A percentile compares a stretch with the other conserved stretches of the same genome.
phyloP scores from a whole-genome alignment of 148 eudicot genomes.

The Amaranthus hypochondriacus region DNA sequence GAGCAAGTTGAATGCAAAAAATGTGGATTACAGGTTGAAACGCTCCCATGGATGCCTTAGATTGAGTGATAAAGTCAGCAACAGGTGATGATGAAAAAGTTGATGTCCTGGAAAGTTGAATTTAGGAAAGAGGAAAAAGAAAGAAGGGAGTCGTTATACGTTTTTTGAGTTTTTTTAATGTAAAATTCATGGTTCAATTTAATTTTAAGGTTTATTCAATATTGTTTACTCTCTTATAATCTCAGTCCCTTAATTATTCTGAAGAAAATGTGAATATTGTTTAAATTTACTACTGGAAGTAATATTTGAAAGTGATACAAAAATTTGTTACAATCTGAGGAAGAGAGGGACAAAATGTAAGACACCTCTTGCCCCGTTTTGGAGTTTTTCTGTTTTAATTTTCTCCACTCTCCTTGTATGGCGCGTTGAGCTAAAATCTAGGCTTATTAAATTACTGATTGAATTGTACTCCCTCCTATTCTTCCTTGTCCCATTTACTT shows the following conservation, averaged over 20 bases:
- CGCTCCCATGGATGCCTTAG: conserved; percentile 11
- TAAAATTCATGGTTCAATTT: background rate
- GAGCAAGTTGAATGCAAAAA: background rate
- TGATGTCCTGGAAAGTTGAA: background rate
- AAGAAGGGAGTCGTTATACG: conserved; percentile 19
- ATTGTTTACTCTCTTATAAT: background rate
- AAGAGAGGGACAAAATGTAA: conserved; percentile 5
- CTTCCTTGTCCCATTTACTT: too few species aligned
- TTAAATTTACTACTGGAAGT: too few species aligned
- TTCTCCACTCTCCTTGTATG: conserved; percentile 7
- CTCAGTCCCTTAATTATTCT: too few species aligned
- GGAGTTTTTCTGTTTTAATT: background rate
- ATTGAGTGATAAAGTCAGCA: background rate
- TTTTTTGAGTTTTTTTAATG: conserved; percentile 9
- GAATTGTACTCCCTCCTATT: too few species aligned
- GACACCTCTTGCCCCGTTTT: background rate
- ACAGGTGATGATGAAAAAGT: background rate
- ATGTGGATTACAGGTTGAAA: background rate
- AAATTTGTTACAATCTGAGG: background rate
- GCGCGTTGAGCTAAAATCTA: conserved; percentile 11
- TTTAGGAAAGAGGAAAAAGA: background rate
- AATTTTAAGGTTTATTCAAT: background rate
- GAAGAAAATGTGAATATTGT: too few species aligned
- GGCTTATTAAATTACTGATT: background rate
- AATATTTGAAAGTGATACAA: too few species aligned